phyloP scores from a whole-genome alignment of 73 alveolate genomes.

The Uronychia setigera region DNA sequence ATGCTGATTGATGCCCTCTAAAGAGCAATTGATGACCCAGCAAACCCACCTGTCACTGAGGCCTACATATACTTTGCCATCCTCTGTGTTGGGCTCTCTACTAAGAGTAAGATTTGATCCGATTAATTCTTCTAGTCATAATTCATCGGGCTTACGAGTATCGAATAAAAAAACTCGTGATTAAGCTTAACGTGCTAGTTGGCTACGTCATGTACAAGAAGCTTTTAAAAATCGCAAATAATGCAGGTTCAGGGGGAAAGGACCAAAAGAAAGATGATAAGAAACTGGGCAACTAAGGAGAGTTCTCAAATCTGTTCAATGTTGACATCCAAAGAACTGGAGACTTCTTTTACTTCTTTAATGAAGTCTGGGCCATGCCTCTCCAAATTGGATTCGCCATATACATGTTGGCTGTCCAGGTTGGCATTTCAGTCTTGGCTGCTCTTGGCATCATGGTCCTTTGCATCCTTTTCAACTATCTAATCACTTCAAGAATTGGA shows the following conservation, averaged over 20 bases:
- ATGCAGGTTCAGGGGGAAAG: background rate
- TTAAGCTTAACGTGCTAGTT: background rate
- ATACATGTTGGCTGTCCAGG: background rate
- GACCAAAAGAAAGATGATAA: too few species aligned
- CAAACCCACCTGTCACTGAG: too few species aligned
- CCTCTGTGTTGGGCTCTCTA: too few species aligned
- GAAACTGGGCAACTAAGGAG: background rate
- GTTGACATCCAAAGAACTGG: background rate
- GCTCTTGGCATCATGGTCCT: background rate
- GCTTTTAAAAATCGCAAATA: background rate
- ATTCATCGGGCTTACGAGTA: too few species aligned
- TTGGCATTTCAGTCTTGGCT: background rate
- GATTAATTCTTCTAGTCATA: too few species aligned
- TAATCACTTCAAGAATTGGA: background rate
- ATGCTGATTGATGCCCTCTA: too few species aligned
- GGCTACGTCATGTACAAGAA: background rate
- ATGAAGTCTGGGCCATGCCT: conserved; percentile 2
- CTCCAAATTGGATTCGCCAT: background rate
- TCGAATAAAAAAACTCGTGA: background rate
- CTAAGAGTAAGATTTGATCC: too few species aligned
- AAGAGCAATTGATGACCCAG: too few species aligned
- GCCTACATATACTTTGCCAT: too few species aligned
- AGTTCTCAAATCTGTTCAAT: background rate
- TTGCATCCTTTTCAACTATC: background rate
- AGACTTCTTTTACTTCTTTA: background rate